phyloP scores from a whole-genome alignment of 2,329 filamentous ascomycete species.

The Trichophyton benhamiae region DNA sequence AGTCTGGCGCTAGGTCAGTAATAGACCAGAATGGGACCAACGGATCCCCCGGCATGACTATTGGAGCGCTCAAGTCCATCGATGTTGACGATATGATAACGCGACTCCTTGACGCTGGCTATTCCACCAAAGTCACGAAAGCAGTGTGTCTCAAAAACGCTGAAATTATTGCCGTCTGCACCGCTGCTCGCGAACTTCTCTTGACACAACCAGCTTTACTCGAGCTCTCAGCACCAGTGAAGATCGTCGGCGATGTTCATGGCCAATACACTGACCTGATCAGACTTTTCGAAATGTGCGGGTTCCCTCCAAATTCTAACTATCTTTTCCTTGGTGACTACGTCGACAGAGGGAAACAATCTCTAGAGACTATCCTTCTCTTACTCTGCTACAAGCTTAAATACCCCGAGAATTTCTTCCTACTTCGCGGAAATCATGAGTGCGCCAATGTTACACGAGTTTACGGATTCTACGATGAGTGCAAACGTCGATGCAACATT shows the following conservation, averaged over 20 bases:
- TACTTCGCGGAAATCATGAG: conserved; percentile 89
- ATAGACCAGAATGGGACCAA: conserved; percentile 29
- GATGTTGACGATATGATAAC: conserved; percentile 97
- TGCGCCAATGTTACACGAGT: conserved; percentile 92
- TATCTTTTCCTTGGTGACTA: conserved; percentile 94
- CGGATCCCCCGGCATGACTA: conserved; percentile 54
- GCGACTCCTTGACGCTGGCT: conserved; percentile 82
- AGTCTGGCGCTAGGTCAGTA: conserved; percentile 23
- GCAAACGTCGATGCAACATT: conserved; percentile 89
- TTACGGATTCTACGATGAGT: conserved; percentile 97
- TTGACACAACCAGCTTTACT: conserved; percentile 83
- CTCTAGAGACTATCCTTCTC: conserved; percentile 83
- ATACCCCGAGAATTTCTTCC: conserved; percentile 93
- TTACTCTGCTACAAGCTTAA: conserved; percentile 95
- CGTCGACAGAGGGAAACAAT: conserved; percentile 92
- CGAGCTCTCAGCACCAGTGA: conserved; percentile 87
- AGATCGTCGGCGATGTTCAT: conserved; percentile 94
- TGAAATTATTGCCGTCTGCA: conserved; percentile 88
- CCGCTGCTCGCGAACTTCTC: conserved; percentile 76
- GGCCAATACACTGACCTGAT: conserved; percentile 95
- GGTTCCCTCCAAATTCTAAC: conserved; percentile 83
- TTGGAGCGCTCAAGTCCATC: conserved; percentile 81
- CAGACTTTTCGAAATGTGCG: conserved; percentile 97
- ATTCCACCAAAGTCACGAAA: conserved; percentile 94
- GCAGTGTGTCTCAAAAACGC: conserved; percentile 95